Base-by-base conservation (phyloP, 2,329 filamentous ascomycete genomes). In the Daldinia eschscholtzii region DNA sequence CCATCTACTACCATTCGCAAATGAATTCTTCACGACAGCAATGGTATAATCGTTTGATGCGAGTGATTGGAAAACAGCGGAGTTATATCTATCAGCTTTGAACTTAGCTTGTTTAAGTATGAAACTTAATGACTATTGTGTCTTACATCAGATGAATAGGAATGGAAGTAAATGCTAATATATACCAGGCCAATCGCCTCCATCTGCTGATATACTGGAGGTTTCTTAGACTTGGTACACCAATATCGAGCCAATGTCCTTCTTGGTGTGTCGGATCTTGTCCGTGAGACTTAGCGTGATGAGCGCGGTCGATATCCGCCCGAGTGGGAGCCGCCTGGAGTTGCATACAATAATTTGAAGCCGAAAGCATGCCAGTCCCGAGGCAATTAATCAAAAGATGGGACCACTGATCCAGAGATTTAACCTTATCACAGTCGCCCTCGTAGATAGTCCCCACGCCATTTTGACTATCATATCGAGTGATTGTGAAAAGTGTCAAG, bases 321-420 rank as follows among this genome's bases (percentile, higher is more conserved):
- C 80, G 66, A 0, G 79, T 80, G 0, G 79, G 80, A 0, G 79
- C 78, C 0, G 73, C 75, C 1, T 80, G 73, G 0, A 76, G 70
- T 46, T 81, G 81, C 76, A 80, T 81, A 20, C 77, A 79, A 39
- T 79, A 81, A 57, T 81, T 81, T 7, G 77, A 79, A 0, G 76
- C 79, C 0, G 75, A 75, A 10, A 82, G 58, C 10, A 82, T 61
- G 0, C 75, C 61, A 0, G 78, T 80, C 2, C 76, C 70, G 7
- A 80, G 46, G 6, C 75, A 12, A 63, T 80, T 80, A 65, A 80
- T 79, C 6, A 76, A 42, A 1, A 46, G 42, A 46, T 46, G 42
- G 2, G 10, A 46, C 42, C 42, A 46, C 10, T 46, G 42, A 5
- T 46, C 20, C 2, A 46, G 10, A 15, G 42, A 4, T 26, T 46